Percentiles rank a stretch among this genome's conserved stretches.
phyloP scores from a whole-genome alignment of 768 basidiomycete species.

The Collybia mongolica region DNA sequence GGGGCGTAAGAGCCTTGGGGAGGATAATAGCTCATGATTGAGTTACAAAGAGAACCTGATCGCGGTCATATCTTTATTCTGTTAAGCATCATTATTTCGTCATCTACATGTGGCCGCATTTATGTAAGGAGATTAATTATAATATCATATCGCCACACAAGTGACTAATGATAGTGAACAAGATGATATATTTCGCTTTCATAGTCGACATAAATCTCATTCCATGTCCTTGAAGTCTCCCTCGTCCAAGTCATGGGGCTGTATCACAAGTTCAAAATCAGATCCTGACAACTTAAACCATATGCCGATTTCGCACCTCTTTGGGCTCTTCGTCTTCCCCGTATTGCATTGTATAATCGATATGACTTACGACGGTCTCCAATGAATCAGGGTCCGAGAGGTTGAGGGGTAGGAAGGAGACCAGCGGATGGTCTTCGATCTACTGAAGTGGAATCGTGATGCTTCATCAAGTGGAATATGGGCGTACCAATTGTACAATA shows the following conservation, averaged over 20 bases:
- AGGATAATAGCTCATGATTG: slow-evolving; percentile 35
- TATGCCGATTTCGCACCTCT: slow-evolving; percentile 52
- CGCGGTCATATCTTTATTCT: no score
- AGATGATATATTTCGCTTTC: neutral
- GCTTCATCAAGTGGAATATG: neutral
- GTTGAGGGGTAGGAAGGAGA: slow-evolving; percentile 95
- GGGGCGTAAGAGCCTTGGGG: slow-evolving; percentile 30
- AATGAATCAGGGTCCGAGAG: slow-evolving; percentile 87
- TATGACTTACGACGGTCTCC: slow-evolving; percentile 88
- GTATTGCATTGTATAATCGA: slow-evolving; percentile 98
- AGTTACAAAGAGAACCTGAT: no score
- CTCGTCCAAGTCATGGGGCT: slow-evolving; percentile 93
- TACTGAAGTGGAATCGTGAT: slow-evolving; percentile 26
- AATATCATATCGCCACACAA: no score
- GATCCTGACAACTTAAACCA: slow-evolving; percentile 6
- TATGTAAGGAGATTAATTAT: no score
- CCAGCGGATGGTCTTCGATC: slow-evolving; percentile 99
- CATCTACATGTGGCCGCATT: no score
- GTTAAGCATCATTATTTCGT: no score
- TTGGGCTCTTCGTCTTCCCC: slow-evolving; percentile 98
- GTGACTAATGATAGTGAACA: neutral
- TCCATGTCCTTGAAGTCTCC: slow-evolving; percentile 85
- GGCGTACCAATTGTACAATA: slow-evolving; percentile 86
- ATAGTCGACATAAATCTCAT: slow-evolving; percentile 22
- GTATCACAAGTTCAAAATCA: slow-evolving; percentile 10